Conservation (phyloP, 345 rosid species). For the Erucastrum elatum region DNA sequence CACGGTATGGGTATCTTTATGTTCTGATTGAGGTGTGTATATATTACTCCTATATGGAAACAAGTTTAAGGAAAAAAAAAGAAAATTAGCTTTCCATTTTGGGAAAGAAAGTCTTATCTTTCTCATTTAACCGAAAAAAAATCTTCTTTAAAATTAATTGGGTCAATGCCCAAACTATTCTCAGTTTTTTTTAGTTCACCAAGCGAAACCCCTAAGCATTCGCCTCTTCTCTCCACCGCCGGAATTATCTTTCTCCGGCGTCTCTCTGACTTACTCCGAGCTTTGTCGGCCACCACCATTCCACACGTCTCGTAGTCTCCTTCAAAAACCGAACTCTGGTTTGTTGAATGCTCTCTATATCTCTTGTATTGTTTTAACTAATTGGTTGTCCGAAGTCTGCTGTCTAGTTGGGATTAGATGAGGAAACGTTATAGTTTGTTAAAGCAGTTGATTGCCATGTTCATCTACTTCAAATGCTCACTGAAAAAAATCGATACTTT, state of each 20-base stretch:
- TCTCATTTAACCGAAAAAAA: too few relatives aligned
- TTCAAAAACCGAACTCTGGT: not conserved
- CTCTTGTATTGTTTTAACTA: not conserved
- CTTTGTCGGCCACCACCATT: not conserved
- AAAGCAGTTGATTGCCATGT: not conserved
- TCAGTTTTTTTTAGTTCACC: too few relatives aligned
- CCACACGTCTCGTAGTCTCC: not conserved
- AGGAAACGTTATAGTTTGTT: not conserved
- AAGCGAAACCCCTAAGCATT: too few relatives aligned
- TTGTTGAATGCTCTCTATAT: not conserved
- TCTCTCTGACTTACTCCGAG: not conserved
- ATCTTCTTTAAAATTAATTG: too few relatives aligned
- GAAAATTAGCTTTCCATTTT: too few relatives aligned
- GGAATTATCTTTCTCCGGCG: not conserved
- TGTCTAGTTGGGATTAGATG: not conserved
- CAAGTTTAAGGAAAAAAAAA: not conserved
- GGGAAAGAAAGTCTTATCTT: too few relatives aligned
- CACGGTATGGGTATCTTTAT: not conserved
- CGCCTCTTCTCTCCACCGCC: not conserved
- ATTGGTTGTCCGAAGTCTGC: not conserved
- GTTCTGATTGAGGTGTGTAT: constrained; percentile 27
- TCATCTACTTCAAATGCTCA: not conserved
- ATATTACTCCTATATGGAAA: not conserved
- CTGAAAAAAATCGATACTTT: not conserved
- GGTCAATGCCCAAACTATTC: too few relatives aligned